These are phyloP conservation scores for Penicillium sp. DNA, from an alignment of 2,329 filamentous ascomycete species.

Conservation along the genomic window DNA sequence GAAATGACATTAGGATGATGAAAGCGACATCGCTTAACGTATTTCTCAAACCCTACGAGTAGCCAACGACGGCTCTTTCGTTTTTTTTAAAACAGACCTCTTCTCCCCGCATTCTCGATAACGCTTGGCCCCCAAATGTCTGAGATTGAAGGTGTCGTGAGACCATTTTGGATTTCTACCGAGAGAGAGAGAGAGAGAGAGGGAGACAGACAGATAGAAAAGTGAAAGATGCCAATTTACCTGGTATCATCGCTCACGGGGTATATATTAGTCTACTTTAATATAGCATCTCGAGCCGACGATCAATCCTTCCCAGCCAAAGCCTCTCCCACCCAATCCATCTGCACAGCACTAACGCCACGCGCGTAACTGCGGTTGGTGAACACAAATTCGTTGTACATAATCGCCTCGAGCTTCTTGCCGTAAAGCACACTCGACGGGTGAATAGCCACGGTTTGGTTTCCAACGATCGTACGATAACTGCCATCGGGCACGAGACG, in stretches of 20 bases:
- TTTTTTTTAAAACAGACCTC: not conserved
- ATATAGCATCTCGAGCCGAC: conserved; percentile 5
- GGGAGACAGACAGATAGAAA: not conserved
- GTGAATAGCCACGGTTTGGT: conserved; percentile 63
- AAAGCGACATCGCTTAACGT: not conserved
- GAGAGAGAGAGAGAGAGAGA: not conserved
- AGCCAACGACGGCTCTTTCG: too few relatives aligned
- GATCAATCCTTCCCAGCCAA: conserved; percentile 28
- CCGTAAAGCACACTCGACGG: conserved; percentile 62
- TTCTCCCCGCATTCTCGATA: not conserved
- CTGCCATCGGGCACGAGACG: conserved; percentile 60
- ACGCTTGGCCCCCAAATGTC: not conserved
- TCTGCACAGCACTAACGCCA: conserved; percentile 61
- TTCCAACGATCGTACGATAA: conserved; percentile 61
- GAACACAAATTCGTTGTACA: conserved; percentile 67
- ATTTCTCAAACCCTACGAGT: not conserved
- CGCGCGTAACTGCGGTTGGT: conserved; percentile 64
- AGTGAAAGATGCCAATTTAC: not conserved
- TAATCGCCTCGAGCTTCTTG: conserved; percentile 60
- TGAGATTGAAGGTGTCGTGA: too few relatives aligned
- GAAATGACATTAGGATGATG: not conserved
- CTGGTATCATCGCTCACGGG: not conserved
- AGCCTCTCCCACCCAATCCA: conserved; percentile 61
- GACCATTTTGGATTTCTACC: not conserved
- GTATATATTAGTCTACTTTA: conserved; percentile 14